These are phyloP conservation scores for Staphylotrichum longicolle DNA, from an alignment of 495 filamentous ascomycete genomes.

Conservation along the genomic window DNA sequence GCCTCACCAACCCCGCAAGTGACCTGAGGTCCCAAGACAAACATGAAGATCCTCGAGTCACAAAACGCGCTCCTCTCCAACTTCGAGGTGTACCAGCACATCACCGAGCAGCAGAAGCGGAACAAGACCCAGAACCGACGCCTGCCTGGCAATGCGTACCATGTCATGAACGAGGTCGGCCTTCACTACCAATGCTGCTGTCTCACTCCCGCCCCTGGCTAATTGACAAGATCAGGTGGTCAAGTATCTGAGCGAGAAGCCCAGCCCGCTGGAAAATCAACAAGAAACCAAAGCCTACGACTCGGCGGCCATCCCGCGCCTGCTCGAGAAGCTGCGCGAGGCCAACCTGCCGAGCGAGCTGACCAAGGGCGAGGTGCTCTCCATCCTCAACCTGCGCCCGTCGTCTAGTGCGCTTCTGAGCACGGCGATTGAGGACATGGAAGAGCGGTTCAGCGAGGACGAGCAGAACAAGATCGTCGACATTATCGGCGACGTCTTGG, in stretches of 20 bases:
- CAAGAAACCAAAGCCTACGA: slow-evolving; percentile 42
- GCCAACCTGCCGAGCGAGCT: slow-evolving; percentile 37
- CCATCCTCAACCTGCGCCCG: slow-evolving; percentile 47
- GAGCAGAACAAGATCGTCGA: slow-evolving; percentile 44
- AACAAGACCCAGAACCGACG: slow-evolving; percentile 41
- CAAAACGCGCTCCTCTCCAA: slow-evolving; percentile 49
- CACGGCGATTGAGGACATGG: slow-evolving; percentile 46
- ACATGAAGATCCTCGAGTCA: slow-evolving; percentile 51
- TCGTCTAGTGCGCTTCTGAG: slow-evolving; percentile 37
- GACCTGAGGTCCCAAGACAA: slow-evolving; percentile 4
- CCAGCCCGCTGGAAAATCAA: slow-evolving; percentile 43
- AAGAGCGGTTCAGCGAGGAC: slow-evolving; percentile 43
- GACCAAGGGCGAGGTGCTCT: slow-evolving; percentile 47
- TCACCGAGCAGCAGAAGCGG: slow-evolving; percentile 39
- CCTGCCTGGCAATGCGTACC: slow-evolving; percentile 40
- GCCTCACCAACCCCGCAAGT: background rate
- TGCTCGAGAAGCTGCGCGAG: slow-evolving; percentile 40
- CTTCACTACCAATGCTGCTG: too few relatives aligned
- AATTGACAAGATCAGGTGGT: slow-evolving; percentile 31
- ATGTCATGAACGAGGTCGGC: slow-evolving; percentile 31
- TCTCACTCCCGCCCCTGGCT: background rate
- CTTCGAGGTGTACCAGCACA: slow-evolving; percentile 49
- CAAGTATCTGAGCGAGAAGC: slow-evolving; percentile 40
- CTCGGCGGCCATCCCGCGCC: slow-evolving; percentile 28
- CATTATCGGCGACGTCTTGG: slow-evolving; percentile 44